Evolutionary conservation across 805 yeast genomes (phyloP).

Genomic region (Zygosaccharomyces rouxii): DNA sequence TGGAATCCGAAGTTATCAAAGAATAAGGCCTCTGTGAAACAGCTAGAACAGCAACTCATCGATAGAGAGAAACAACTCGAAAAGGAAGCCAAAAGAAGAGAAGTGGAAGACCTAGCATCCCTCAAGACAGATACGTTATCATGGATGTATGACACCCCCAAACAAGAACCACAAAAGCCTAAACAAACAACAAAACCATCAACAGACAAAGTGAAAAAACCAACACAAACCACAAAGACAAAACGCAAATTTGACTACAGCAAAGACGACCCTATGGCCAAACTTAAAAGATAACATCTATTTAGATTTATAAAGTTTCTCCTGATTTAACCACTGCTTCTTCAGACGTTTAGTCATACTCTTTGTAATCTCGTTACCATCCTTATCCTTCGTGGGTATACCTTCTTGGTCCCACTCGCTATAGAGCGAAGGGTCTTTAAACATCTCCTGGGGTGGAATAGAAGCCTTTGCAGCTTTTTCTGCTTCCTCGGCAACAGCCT

Average conservation of each 20-base stretch:
- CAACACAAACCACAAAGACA: background rate
- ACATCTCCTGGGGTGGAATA: slow-evolving; percentile 67
- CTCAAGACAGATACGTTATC: slow-evolving; percentile 47
- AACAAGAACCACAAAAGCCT: background rate
- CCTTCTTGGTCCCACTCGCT: slow-evolving; percentile 83
- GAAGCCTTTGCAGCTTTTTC: slow-evolving; percentile 65
- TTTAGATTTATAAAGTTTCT: slow-evolving; percentile 58
- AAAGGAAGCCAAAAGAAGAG: slow-evolving; percentile 59
- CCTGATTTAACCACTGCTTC: slow-evolving; percentile 76
- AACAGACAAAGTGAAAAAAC: slow-evolving; percentile 2
- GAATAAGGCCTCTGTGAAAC: slow-evolving; percentile 83
- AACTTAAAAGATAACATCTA: slow-evolving; percentile 10
- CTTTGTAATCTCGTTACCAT: slow-evolving; percentile 82
- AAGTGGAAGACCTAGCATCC: slow-evolving; percentile 46
- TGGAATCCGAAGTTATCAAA: slow-evolving; percentile 91
- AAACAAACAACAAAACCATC: background rate
- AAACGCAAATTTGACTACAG: slow-evolving; percentile 13
- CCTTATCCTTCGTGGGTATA: slow-evolving; percentile 66
- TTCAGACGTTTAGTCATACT: slow-evolving; percentile 77
- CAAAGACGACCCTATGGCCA: slow-evolving; percentile 31
- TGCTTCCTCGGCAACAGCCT: slow-evolving; percentile 58
- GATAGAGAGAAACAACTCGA: slow-evolving; percentile 63
- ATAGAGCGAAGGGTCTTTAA: slow-evolving; percentile 52
- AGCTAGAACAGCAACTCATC: slow-evolving; percentile 69
- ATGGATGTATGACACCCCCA: slow-evolving; percentile 80